Evolutionary conservation across 2,329 filamentous ascomycete species (phyloP).

Genomic region (Diaporthe caulivora): DNA sequence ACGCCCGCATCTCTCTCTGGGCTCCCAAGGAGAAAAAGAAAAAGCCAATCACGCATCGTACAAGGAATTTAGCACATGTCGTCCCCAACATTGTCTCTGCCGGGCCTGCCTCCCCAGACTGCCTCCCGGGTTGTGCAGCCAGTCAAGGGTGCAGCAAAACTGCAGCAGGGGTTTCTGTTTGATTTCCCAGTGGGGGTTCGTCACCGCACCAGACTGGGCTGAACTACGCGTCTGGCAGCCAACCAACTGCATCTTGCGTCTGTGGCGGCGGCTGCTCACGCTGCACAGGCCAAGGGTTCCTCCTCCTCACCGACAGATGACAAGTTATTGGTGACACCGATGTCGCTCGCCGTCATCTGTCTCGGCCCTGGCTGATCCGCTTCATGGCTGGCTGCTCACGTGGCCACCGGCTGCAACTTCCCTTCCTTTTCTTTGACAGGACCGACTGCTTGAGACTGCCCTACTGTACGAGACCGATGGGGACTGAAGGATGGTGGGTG

Average conservation of each 20-base stretch:
- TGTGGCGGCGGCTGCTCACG: constrained; percentile 20
- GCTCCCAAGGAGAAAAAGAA: neutral
- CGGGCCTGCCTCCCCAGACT: neutral
- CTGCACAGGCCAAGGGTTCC: constrained; percentile 31
- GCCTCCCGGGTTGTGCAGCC: constrained; percentile 1
- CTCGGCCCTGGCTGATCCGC: constrained; percentile 21
- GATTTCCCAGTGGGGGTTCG: constrained; percentile 22
- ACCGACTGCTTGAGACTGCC: neutral
- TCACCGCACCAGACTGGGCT: constrained; percentile 35
- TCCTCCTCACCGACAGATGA: constrained; percentile 38
- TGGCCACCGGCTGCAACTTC: constrained; percentile 25
- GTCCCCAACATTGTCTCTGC: constrained; percentile 1
- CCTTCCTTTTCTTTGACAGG: constrained; percentile 8
- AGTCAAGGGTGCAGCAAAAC: constrained; percentile 29
- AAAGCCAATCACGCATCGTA: neutral
- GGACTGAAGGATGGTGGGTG: neutral
- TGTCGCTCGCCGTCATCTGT: constrained; percentile 32
- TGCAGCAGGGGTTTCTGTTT: constrained; percentile 29
- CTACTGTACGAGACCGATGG: neutral
- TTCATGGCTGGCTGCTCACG: constrained; percentile 14
- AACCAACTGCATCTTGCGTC: constrained; percentile 27
- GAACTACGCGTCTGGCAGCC: constrained; percentile 29
- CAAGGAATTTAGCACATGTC: neutral
- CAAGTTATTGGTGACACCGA: constrained; percentile 31
- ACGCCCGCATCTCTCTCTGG: neutral